A percentile compares a stretch with the other conserved stretches of the same genome.
These are phyloP conservation scores for Penicillium verhagenii DNA, from an alignment of 495 filamentous ascomycete species.

Conservation along the genomic window DNA sequence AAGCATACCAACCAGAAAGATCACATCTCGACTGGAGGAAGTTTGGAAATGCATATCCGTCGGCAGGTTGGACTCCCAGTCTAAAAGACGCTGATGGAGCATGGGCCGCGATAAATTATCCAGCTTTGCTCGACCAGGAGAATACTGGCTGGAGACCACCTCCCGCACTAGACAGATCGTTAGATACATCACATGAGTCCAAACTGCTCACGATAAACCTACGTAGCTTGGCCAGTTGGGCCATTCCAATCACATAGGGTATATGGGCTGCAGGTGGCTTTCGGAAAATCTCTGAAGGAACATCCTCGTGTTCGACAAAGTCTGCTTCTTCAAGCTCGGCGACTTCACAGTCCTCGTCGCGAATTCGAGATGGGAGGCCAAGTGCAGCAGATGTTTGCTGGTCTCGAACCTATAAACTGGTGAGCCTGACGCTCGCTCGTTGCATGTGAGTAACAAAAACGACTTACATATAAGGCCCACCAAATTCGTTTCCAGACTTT, in stretches of 20 bases:
- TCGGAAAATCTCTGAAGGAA: conserved; percentile 29
- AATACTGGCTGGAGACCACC: conserved; percentile 42
- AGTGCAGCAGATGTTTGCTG: conserved; percentile 42
- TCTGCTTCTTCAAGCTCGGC: conserved; percentile 37
- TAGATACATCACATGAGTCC: not conserved
- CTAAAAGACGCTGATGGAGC: conserved; percentile 30
- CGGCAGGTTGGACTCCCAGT: conserved; percentile 39
- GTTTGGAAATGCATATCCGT: conserved; percentile 31
- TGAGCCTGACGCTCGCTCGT: not conserved
- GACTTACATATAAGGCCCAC: conserved; percentile 48
- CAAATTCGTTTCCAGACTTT: conserved; percentile 47
- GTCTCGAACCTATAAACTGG: conserved; percentile 31
- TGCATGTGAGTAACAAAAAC: not conserved
- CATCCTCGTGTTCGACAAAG: conserved; percentile 31
- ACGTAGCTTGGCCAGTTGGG: conserved; percentile 40
- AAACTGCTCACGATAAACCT: conserved; percentile 12
- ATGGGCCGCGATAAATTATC: conserved; percentile 26
- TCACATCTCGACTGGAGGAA: conserved; percentile 23
- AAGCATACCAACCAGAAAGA: conserved; percentile 42
- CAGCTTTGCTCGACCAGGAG: conserved; percentile 30
- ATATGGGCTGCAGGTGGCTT: conserved; percentile 30
- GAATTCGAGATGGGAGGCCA: conserved; percentile 40
- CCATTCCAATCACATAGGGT: conserved; percentile 44
- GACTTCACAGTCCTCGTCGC: conserved; percentile 49
- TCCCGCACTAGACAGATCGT: conserved; percentile 33